Base-by-base conservation (phyloP, 176 grass and related monocot species). In the Secale cereale region DNA sequence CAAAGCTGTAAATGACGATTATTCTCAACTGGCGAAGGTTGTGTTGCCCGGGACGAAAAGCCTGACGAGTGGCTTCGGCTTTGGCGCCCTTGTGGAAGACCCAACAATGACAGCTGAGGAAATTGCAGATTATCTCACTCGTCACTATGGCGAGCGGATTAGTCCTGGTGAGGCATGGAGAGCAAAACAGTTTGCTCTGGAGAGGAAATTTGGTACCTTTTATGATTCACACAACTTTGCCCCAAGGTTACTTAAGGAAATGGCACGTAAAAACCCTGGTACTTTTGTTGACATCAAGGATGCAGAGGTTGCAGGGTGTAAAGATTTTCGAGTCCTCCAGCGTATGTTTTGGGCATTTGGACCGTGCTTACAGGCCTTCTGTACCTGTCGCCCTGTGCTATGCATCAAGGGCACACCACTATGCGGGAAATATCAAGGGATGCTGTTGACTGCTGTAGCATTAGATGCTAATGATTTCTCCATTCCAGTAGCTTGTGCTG, bases 371-470 rank as follows among this genome's bases (percentile, higher is more conserved):
- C 7, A 29, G 3, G 59, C 48, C 41, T 87, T 81, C 45, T 2
- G 4, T 12, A 22, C 25, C 22, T 75, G 85, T 74, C 78, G 78
- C 19, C 78, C 85, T 11, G 59, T 87, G 77, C 77, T 86, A 46
- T 86, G 85, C 17, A 35, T 86, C 8, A 86, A 86, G 77, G 40
- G 67, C 54, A 72, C 4, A 2, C 56, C 85, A 50, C 37, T 86
- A 15, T 86, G 69, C 1, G 85, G 78, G 40, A 87, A 65, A 57
- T 87, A 86, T 80, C 85, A 74, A 50, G 85, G 85, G 15, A 33
- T 66, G n/a, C 3, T 66, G n/a, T 13, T 85, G 74, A 69, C 74
- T 40, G 62, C 74, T 59, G 15, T 69, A 30, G 63, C 83, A 16
- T 32, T 69, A 31, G 83, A 85, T 85, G 83, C 74, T 78, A 70